Conservation (phyloP, 495 filamentous ascomycete species). For the Oidiodendron maius region DNA sequence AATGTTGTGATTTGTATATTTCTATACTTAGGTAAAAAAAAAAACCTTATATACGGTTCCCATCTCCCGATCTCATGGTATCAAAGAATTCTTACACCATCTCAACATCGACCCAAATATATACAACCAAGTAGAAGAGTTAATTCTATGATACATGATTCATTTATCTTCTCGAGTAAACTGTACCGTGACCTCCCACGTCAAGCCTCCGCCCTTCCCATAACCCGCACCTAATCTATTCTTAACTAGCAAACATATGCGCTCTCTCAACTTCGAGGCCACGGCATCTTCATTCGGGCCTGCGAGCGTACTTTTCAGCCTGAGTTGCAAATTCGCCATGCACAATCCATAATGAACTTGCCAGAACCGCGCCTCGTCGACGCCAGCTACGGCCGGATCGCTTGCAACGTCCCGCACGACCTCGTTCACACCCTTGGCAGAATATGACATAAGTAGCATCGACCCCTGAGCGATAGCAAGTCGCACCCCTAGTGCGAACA, state of each 20-base stretch:
- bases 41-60: no score
- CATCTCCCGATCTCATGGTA: no score
- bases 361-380: conserved; percentile 94
- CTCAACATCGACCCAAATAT: no score
- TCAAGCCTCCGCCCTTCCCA: conserved; percentile 65
- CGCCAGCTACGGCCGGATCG: conserved; percentile 64
- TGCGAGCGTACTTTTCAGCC: conserved; percentile 39
- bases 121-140: no score
- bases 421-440: conserved; percentile 57
- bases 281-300: conserved; percentile 45
- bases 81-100: no score
- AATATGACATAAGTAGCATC: conserved; percentile 93
- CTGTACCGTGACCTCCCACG: conserved; percentile 73
- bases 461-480: conserved; percentile 79
- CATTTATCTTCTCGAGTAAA: conserved; percentile 14
- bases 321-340: conserved; percentile 88
- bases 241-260: conserved; percentile 71
- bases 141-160: no score
- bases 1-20: no score
- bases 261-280: conserved; percentile 61
- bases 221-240: conserved; percentile 85
- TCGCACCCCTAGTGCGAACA: conserved; percentile 79
- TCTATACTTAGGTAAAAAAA: no score
- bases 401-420: conserved; percentile 79
- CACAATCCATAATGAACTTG: conserved; percentile 96